Percentiles rank a stretch among this genome's conserved stretches.
phyloP scores from a whole-genome alignment of 2,329 filamentous ascomycete genomes.

The Malbranchea zuffiana region DNA sequence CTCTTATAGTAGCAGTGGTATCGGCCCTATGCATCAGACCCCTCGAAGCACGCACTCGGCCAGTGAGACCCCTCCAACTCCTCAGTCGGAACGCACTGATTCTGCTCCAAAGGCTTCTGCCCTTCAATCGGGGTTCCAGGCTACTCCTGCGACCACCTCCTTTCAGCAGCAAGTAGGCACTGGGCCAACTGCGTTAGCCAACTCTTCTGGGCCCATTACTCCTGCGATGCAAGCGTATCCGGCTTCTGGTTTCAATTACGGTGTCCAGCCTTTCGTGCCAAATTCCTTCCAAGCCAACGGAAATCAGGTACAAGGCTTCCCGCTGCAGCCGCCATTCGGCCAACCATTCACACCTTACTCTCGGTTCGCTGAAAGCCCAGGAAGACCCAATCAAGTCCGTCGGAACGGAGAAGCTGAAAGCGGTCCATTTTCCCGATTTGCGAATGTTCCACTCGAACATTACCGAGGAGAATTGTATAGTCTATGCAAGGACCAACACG shows the following conservation, averaged over 20 bases:
- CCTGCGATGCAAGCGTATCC: slow-evolving; percentile 28
- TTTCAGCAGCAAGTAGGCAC: slow-evolving; percentile 57
- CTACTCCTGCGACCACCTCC: slow-evolving; percentile 62
- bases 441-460: slow-evolving; percentile 69
- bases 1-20: slow-evolving; percentile 1
- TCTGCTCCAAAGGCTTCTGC: slow-evolving; percentile 44
- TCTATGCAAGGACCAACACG: slow-evolving; percentile 95
- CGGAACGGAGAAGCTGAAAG: slow-evolving; percentile 34
- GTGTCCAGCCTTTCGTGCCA: slow-evolving; percentile 46
- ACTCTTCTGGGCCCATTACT: slow-evolving; percentile 18
- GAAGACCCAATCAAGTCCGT: slow-evolving; percentile 66
- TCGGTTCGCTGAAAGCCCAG: slow-evolving; percentile 61
- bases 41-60: slow-evolving; percentile 54
- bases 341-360: slow-evolving; percentile 26
- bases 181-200: slow-evolving; percentile 21
- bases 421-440: slow-evolving; percentile 63
- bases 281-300: slow-evolving; percentile 28
- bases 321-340: slow-evolving; percentile 45
- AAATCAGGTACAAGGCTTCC: slow-evolving; percentile 33
- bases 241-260: slow-evolving; percentile 41
- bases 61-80: slow-evolving; percentile 17
- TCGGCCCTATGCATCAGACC: slow-evolving; percentile 51
- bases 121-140: slow-evolving; percentile 64
- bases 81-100: slow-evolving; percentile 36
- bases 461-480: slow-evolving; percentile 75